Conservation (phyloP, 495 filamentous ascomycete genomes). For the Penicillium canescens region DNA sequence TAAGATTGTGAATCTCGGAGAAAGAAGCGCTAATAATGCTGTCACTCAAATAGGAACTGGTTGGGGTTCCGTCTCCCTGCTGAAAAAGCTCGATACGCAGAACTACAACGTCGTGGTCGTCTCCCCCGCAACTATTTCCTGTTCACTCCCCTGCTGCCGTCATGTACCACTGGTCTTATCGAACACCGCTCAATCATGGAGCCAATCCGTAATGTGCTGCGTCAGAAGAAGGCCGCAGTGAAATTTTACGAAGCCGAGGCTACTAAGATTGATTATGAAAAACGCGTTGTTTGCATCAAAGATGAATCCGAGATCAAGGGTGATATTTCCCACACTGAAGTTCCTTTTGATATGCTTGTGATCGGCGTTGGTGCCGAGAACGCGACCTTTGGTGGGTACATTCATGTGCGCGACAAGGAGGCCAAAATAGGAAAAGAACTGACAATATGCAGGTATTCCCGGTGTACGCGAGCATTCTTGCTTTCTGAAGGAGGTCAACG, state of each 20-base stretch:
- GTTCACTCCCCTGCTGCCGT: conserved; percentile 96
- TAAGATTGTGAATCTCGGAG: neutral
- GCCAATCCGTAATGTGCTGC: conserved; percentile 89
- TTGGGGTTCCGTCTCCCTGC: conserved; percentile 93
- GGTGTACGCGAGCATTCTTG: conserved; percentile 93
- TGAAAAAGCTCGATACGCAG: conserved; percentile 97
- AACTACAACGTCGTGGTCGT: conserved; percentile 98
- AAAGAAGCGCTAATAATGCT: conserved; percentile 18
- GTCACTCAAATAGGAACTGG: conserved; percentile 75
- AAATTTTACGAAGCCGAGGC: conserved; percentile 98
- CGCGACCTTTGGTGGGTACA: conserved; percentile 96
- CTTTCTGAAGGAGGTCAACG: conserved; percentile 96
- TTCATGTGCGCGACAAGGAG: too few relatives aligned
- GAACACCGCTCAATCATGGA: conserved; percentile 99
- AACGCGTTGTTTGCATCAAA: conserved; percentile 81
- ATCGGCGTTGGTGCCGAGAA: conserved; percentile 97
- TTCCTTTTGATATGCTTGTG: conserved; percentile 97
- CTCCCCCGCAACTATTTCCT: conserved; percentile 98
- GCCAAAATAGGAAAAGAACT: too few relatives aligned
- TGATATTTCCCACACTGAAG: conserved; percentile 76
- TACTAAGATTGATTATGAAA: conserved; percentile 91
- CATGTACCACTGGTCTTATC: conserved; percentile 94
- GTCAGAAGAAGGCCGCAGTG: conserved; percentile 86
- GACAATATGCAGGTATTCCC: too few relatives aligned
- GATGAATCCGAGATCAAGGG: conserved; percentile 95